phyloP scores from a whole-genome alignment of 352 stramenopile species.

The Pythium vanterpoolii region DNA sequence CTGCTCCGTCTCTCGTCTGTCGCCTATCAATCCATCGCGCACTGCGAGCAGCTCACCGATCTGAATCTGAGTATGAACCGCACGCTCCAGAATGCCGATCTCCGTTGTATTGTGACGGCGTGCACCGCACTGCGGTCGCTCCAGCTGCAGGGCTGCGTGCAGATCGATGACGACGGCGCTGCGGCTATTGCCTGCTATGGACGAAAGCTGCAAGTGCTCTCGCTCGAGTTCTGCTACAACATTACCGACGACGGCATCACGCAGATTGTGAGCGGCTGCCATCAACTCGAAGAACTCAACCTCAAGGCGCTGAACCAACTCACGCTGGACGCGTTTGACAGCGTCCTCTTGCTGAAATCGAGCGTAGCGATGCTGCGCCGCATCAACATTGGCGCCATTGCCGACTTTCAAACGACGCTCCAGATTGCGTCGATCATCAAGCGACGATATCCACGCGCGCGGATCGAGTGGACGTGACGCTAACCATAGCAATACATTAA shows the following conservation, averaged over 20 bases:
- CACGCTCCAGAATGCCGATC: slow-evolving; percentile 48
- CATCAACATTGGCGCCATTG: slow-evolving; percentile 68
- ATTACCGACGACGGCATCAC: slow-evolving; percentile 70
- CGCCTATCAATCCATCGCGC: slow-evolving; percentile 61
- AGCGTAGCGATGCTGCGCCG: slow-evolving; percentile 28
- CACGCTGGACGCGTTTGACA: slow-evolving; percentile 51
- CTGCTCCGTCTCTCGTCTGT: slow-evolving; percentile 46
- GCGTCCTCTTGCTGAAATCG: slow-evolving; percentile 37
- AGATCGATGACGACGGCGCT: slow-evolving; percentile 62
- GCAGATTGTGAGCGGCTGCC: slow-evolving; percentile 46
- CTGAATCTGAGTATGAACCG: slow-evolving; percentile 82
- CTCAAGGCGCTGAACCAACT: slow-evolving; percentile 87
- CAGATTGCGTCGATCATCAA: slow-evolving; percentile 64
- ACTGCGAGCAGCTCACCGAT: slow-evolving; percentile 40
- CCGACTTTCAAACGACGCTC: slow-evolving; percentile 59
- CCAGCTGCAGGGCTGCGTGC: slow-evolving; percentile 57
- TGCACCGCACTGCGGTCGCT: slow-evolving; percentile 47
- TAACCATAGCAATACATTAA: neutral
- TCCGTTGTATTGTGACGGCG: slow-evolving; percentile 37
- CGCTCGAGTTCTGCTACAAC: slow-evolving; percentile 88
- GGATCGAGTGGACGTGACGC: slow-evolving; percentile 65
- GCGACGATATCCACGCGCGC: slow-evolving; percentile 52
- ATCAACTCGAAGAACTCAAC: slow-evolving; percentile 67
- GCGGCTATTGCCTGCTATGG: slow-evolving; percentile 35
- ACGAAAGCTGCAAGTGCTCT: slow-evolving; percentile 46